Evolutionary conservation across 2,329 filamentous ascomycete genomes (phyloP).

Genomic region (Calonectria honghensis): DNA sequence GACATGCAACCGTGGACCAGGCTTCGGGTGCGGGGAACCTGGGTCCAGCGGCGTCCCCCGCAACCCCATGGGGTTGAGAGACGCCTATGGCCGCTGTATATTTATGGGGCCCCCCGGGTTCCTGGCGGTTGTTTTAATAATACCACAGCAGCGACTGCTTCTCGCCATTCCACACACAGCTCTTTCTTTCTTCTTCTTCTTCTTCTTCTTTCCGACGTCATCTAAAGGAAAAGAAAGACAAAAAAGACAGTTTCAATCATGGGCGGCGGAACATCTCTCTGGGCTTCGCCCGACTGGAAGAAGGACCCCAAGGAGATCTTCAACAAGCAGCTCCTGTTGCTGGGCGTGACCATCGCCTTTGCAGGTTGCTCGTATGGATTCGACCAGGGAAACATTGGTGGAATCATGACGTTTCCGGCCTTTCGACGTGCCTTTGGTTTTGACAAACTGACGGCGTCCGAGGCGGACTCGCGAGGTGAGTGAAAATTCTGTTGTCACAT

Average conservation of each 20-base stretch:
- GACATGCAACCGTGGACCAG: conserved; percentile 8
- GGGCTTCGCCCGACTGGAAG: conserved; percentile 40
- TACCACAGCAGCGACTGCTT: conserved; percentile 9
- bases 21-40: conserved; percentile 28
- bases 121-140: not conserved
- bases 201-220: not conserved
- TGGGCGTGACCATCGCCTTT: conserved; percentile 32
- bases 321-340: conserved; percentile 21
- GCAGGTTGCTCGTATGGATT: conserved; percentile 33
- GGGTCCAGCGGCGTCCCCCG: conserved; percentile 1
- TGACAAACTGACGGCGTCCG: conserved; percentile 2
- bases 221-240: not conserved
- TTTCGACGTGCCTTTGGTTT: conserved; percentile 37
- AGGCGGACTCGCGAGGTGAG: conserved; percentile 30
- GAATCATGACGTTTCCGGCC: conserved; percentile 34
- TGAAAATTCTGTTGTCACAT: not conserved
- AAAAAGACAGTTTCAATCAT: not conserved
- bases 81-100: not conserved
- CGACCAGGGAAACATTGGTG: conserved; percentile 36
- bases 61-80: conserved; percentile 27
- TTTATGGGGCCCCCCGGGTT: conserved; percentile 7
- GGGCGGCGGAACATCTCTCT: conserved; percentile 38
- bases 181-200: not conserved
- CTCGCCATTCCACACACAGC: not conserved
- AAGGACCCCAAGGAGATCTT: conserved; percentile 39